Evolutionary conservation across 2,329 filamentous ascomycete genomes (phyloP), one percentile per base, ranked within the genome.

Genomic region (Ophiostoma tasmaniense): DNA sequence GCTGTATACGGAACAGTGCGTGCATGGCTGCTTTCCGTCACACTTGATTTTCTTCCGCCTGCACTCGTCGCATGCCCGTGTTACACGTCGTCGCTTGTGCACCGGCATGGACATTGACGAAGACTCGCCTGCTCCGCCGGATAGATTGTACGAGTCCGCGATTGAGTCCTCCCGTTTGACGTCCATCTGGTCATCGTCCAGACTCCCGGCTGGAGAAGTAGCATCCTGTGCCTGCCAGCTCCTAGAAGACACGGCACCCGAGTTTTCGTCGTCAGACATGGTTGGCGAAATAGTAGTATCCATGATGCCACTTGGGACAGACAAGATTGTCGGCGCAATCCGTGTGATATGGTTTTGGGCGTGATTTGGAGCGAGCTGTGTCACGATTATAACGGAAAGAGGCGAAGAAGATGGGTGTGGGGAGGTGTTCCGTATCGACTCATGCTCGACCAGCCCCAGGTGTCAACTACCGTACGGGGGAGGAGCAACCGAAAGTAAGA

Each of bases 1-100:
- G 77, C 93, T 97, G 79, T 99, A 99, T 66, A 98, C 93, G 13
- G 93, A 96, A 78, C 95, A 99, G 79, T 98, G 95, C 0, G 93
- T 97, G 79, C 91, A 95, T 11, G 91, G 91, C 77, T 93, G 90
- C 78, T 93, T 92, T 73, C 90, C 91, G 77, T 93, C 90, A 74
- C 90, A 94, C 77, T 93, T 94, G 75, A 94, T 94, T 79, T 94
- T 94, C 78, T 94, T 94, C 73, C 90, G 85, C 69, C 91, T 85
- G 76, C 91, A 94, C 78, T 93, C 90, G 74, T 93, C 91, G 78
- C 91, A 94, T 55, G 91, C 91, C 74, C 91, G 84, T 25, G 90
- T 93, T 62, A 94, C 91, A 75, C 91, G 84, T 68, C 90, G 84
- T 71, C 91, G 84, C 77, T 94, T 93, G 76, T 93, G 90, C 70